These are phyloP conservation scores for Apiospora sp. DNA, from an alignment of 2,329 filamentous ascomycete genomes.

Conservation along the genomic window DNA sequence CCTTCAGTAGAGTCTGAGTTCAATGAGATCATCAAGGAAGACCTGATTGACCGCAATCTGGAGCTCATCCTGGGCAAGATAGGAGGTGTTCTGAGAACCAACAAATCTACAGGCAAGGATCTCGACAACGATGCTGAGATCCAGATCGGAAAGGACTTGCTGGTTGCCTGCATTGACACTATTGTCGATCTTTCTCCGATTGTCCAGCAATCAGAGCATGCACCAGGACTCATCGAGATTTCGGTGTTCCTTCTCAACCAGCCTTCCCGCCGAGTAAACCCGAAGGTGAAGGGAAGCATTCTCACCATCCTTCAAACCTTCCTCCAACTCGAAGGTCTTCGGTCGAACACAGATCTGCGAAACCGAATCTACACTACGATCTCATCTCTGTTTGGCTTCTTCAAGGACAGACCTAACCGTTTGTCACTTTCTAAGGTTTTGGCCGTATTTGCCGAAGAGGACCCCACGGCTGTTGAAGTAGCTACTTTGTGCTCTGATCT, in stretches of 20 bases:
- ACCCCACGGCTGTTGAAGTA: constrained; percentile 66
- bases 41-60: constrained; percentile 64
- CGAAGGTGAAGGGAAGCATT: constrained; percentile 82
- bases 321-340: constrained; percentile 68
- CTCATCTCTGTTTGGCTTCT: constrained; percentile 86
- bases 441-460: constrained; percentile 71
- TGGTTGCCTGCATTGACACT: constrained; percentile 80
- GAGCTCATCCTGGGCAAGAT: constrained; percentile 72
- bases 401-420: constrained; percentile 82
- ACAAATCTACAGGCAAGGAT: constrained; percentile 39
- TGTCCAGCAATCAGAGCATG: constrained; percentile 72
- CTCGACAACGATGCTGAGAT: constrained; percentile 25
- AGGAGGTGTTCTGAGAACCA: constrained; percentile 69
- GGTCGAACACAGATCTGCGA: constrained; percentile 65
- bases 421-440: constrained; percentile 78
- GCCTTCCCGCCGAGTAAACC: constrained; percentile 82
- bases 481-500: constrained; percentile 78
- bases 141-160: constrained; percentile 72
- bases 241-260: constrained; percentile 84
- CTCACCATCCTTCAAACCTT: constrained; percentile 84
- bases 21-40: constrained; percentile 62
- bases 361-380: constrained; percentile 75
- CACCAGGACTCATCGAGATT: constrained; percentile 80
- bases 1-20: constrained; percentile 63
- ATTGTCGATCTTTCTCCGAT: constrained; percentile 79